These are phyloP conservation scores for Cladosporium sp. DNA, from an alignment of 2,329 filamentous ascomycete genomes.

Conservation along the genomic window DNA sequence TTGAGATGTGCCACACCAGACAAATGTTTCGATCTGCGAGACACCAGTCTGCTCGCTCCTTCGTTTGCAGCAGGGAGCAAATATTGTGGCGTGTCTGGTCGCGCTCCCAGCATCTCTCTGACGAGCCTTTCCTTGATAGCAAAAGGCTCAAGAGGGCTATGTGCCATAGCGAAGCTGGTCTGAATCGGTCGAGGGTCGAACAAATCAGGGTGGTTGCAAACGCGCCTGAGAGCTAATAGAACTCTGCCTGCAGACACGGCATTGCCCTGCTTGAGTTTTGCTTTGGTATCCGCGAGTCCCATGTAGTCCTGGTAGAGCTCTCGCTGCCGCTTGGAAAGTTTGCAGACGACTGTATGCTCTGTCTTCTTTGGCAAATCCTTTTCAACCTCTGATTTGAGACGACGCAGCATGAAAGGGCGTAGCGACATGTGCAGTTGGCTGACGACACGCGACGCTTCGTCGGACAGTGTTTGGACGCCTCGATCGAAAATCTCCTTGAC, in stretches of 20 bases:
- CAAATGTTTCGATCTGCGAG: slow-evolving; percentile 28
- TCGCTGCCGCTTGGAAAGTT: slow-evolving; percentile 89
- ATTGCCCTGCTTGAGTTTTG: slow-evolving; percentile 87
- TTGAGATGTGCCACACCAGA: slow-evolving; percentile 25
- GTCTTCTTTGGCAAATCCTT: slow-evolving; percentile 99
- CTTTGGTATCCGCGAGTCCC: slow-evolving; percentile 82
- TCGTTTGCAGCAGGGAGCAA: slow-evolving; percentile 28
- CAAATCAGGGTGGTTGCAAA: slow-evolving; percentile 96
- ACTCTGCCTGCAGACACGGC: slow-evolving; percentile 98
- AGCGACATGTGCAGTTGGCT: slow-evolving; percentile 91
- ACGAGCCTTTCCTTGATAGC: slow-evolving; percentile 71
- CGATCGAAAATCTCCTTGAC: slow-evolving; percentile 96
- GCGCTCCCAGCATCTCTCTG: slow-evolving; percentile 49
- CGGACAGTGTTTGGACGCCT: slow-evolving; percentile 88
- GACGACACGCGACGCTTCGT: slow-evolving; percentile 88
- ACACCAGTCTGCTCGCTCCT: slow-evolving; percentile 18
- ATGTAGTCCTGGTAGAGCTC: slow-evolving; percentile 97
- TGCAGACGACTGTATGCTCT: slow-evolving; percentile 94
- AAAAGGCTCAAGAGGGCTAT: slow-evolving; percentile 72
- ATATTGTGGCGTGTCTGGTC: slow-evolving; percentile 19
- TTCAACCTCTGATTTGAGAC: slow-evolving; percentile 94
- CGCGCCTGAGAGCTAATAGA: slow-evolving; percentile 93
- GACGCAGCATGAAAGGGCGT: slow-evolving; percentile 84
- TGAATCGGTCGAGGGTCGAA: slow-evolving; percentile 96
- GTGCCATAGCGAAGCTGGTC: slow-evolving; percentile 85